Conservation (phyloP, 202 grass and related monocot species). For the Eragrostis tef region DNA sequence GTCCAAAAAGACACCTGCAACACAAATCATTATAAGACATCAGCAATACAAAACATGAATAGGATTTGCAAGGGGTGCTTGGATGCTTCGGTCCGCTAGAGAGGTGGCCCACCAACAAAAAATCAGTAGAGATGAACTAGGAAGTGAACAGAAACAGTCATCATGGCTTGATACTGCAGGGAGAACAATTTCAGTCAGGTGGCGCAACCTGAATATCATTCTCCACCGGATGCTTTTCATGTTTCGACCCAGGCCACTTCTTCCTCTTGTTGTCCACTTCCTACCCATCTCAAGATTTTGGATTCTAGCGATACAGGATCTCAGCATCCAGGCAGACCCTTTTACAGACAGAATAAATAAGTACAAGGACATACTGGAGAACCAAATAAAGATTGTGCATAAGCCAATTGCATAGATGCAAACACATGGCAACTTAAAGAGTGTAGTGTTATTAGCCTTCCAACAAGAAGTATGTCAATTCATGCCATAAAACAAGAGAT, state of each 20-base stretch:
- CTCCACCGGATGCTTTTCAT: constrained; percentile 45
- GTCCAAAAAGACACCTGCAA: constrained; percentile 54
- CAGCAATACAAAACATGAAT: constrained; percentile 44
- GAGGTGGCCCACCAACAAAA: constrained; percentile 36
- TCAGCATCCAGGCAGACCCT: constrained; percentile 69
- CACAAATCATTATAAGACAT: constrained; percentile 25
- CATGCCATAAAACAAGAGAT: constrained; percentile 7
- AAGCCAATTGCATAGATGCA: constrained; percentile 5
- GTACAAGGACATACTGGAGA: constrained; percentile 45
- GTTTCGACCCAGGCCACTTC: constrained; percentile 48
- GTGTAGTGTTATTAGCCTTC: constrained; percentile 19
- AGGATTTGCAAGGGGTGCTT: constrained; percentile 47
- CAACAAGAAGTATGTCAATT: background rate
- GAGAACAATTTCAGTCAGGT: constrained; percentile 55
- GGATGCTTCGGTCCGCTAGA: constrained; percentile 50
- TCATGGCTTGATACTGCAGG: constrained; percentile 38
- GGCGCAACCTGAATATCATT: constrained; percentile 52
- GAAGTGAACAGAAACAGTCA: constrained; percentile 53
- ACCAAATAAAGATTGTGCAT: constrained; percentile 34
- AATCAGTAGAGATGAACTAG: constrained; percentile 48
- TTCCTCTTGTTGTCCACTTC: constrained; percentile 60
- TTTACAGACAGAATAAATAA: constrained; percentile 65
- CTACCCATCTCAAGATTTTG: constrained; percentile 60
- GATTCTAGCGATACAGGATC: constrained; percentile 52
- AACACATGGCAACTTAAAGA: background rate